Conservation (phyloP, 257 asterid species). For the Lycium barbarum region DNA sequence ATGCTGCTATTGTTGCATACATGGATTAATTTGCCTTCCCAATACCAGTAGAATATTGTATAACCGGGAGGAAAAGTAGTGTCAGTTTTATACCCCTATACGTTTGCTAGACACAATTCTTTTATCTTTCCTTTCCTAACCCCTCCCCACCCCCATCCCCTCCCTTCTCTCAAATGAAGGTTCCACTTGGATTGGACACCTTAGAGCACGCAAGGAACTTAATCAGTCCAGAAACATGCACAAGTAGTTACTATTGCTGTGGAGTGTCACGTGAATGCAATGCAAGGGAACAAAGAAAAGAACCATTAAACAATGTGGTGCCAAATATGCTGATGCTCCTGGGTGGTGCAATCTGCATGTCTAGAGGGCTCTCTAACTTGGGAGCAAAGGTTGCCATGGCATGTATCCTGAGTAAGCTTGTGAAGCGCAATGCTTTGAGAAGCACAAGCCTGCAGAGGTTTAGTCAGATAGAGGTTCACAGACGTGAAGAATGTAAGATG, state of each 20-base stretch:
- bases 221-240: conserved; percentile 44
- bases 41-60: not conserved
- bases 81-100: not conserved
- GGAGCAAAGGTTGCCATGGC: conserved; percentile 90
- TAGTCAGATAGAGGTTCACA: conserved; percentile 11
- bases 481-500: conserved; percentile 2
- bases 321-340: conserved; percentile 65
- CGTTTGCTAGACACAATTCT: not conserved
- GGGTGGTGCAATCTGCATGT: conserved; percentile 80
- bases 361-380: conserved; percentile 75
- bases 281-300: conserved; percentile 44
- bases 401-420: conserved; percentile 70
- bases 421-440: conserved; percentile 46
- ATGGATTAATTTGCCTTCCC: not conserved
- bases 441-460: conserved; percentile 25
- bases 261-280: conserved; percentile 43
- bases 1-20: conserved; percentile 4
- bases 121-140: not conserved
- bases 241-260: conserved; percentile 26
- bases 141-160: not conserved
- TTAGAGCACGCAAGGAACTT: conserved; percentile 32
- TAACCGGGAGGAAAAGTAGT: not conserved
- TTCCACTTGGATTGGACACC: conserved; percentile 66
- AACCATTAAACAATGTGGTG: conserved; percentile 60
- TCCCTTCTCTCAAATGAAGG: conserved; percentile 31